A percentile compares a stretch with the other conserved stretches of the same genome.
phyloP scores from a whole-genome alignment of 1,284 basidiomycete genomes.

The Ustilago loliicola region DNA sequence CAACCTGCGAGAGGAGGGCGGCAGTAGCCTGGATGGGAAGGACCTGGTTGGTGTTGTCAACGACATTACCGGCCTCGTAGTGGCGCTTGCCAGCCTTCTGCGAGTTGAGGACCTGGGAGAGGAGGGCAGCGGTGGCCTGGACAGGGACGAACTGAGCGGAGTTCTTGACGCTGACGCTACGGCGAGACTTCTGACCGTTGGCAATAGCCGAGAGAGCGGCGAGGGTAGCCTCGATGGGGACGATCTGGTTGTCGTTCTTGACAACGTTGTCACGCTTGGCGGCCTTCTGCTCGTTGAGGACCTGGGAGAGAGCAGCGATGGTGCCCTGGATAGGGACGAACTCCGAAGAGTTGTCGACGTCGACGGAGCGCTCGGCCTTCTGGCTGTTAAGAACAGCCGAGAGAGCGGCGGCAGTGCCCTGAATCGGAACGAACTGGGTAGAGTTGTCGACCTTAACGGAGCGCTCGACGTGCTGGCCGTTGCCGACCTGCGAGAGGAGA shows the following conservation, averaged over 20 bases:
- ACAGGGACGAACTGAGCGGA: constrained; percentile 29
- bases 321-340: constrained; percentile 43
- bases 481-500: constrained; percentile 43
- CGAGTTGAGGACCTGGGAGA: constrained; percentile 33
- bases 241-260: constrained; percentile 35
- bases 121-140: constrained; percentile 33
- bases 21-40: constrained; percentile 42
- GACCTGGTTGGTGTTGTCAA: constrained; percentile 40
- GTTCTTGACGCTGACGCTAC: constrained; percentile 26
- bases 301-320: constrained; percentile 38
- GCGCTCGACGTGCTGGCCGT: constrained; percentile 44
- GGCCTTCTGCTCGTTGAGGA: constrained; percentile 41
- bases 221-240: constrained; percentile 35
- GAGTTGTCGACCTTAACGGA: constrained; percentile 38
- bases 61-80: constrained; percentile 3
- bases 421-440: constrained; percentile 37
- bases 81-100: constrained; percentile 23
- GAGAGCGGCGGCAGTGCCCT: constrained; percentile 43
- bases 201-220: constrained; percentile 28
- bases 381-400: constrained; percentile 36
- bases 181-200: constrained; percentile 32
- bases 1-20: constrained; percentile 37
- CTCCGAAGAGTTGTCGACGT: constrained; percentile 35
- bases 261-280: constrained; percentile 32
- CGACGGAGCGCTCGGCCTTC: constrained; percentile 16